A percentile compares a stretch with the other conserved stretches of the same genome.
Conservation (phyloP, 1,284 basidiomycete species). For the Malassezia obtusa region DNA sequence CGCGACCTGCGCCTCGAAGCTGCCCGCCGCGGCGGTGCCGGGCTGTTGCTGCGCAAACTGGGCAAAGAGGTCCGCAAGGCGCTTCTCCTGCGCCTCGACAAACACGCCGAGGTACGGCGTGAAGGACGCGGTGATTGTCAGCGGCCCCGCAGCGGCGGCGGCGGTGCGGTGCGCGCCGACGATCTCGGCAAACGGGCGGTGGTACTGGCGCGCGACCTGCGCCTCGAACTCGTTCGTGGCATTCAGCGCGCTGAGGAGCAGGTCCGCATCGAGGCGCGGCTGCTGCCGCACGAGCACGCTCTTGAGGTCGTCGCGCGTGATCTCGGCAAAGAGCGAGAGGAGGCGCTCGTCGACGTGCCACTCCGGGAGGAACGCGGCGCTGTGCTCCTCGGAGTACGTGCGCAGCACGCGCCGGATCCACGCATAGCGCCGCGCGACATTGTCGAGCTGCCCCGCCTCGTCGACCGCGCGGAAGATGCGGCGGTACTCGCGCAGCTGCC, state of each 20-base stretch:
- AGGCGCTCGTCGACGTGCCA: slow-evolving; percentile 39
- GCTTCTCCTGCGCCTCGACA: slow-evolving; percentile 85
- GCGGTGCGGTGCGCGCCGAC: not conserved
- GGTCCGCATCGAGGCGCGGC: slow-evolving; percentile 31
- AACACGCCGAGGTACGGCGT: slow-evolving; percentile 85
- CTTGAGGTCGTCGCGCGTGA: slow-evolving; percentile 41
- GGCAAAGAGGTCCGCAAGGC: slow-evolving; percentile 42
- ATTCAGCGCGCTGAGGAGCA: slow-evolving; percentile 36
- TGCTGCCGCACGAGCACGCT: slow-evolving; percentile 41
- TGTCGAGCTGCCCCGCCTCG: slow-evolving; percentile 86
- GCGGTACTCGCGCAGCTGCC: slow-evolving; percentile 90
- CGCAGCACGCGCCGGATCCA: slow-evolving; percentile 91
- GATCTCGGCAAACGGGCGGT: slow-evolving; percentile 17
- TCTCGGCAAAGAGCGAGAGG: slow-evolving; percentile 33
- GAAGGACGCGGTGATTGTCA: slow-evolving; percentile 62
- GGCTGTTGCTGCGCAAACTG: slow-evolving; percentile 15
- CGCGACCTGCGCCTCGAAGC: slow-evolving; percentile 51
- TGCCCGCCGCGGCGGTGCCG: slow-evolving; percentile 57
- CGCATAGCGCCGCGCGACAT: slow-evolving; percentile 80
- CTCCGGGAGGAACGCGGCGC: slow-evolving; percentile 28
- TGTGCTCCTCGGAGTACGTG: slow-evolving; percentile 73
- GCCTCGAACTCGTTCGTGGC: slow-evolving; percentile 43
- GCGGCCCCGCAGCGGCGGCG: slow-evolving; percentile 36
- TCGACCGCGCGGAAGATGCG: slow-evolving; percentile 65
- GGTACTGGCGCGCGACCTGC: slow-evolving; percentile 27